These are phyloP conservation scores for Tagetes patula DNA, from an alignment of 129 eudicot genomes.

Conservation along the genomic window DNA sequence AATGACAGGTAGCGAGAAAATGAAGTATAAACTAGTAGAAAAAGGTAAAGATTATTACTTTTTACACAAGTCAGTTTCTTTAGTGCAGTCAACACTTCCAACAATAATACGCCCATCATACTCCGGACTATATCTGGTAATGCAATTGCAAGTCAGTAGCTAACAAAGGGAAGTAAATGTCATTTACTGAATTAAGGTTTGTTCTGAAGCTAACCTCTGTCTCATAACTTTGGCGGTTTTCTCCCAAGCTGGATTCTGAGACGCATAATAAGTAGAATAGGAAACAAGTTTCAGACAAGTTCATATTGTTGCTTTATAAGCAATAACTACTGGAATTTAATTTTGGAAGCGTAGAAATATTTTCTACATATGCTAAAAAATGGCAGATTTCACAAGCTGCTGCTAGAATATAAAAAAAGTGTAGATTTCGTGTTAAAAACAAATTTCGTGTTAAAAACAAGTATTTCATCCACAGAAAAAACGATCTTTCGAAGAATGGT, in stretches of 20 bases:
- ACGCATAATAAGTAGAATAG: slow-evolving; percentile 10
- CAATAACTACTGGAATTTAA: neutral
- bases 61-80: slow-evolving; percentile 69
- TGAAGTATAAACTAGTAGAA: neutral
- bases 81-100: slow-evolving; percentile 91
- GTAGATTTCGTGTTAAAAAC: too few species aligned
- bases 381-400: neutral
- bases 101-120: slow-evolving; percentile 80
- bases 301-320: neutral
- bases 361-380: neutral
- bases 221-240: slow-evolving; percentile 76
- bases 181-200: slow-evolving; percentile 6
- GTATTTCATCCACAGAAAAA: too few species aligned
- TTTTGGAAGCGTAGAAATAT: neutral
- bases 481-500: neutral
- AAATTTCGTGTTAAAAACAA: too few species aligned
- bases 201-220: slow-evolving; percentile 51
- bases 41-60: slow-evolving; percentile 43
- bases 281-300: slow-evolving; percentile 7
- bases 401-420: too few species aligned
- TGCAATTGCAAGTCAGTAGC: slow-evolving; percentile 13
- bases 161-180: slow-evolving; percentile 17
- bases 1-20: neutral
- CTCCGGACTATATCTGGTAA: slow-evolving; percentile 73
- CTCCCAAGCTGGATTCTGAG: slow-evolving; percentile 95